Evolutionary conservation across 352 stramenopile genomes (phyloP), one percentile per base, ranked within the genome.

Genomic region (Globisporangium carolinianum): DNA sequence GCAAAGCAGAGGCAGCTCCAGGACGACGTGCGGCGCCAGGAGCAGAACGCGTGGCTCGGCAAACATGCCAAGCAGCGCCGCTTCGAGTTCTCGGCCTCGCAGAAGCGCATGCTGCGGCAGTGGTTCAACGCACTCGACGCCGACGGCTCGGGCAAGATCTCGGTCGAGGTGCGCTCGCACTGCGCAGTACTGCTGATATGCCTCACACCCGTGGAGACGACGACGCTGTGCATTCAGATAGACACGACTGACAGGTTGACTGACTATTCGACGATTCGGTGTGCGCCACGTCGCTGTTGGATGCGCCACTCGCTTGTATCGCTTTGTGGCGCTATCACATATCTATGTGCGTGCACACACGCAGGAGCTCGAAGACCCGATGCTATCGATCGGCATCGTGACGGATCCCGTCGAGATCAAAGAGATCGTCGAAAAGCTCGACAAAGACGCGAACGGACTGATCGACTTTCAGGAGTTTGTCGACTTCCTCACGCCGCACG

Each of bases 381-480:
- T 91, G 76, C 73, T 91, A 10, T 89, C 82, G 17, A 87, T 91
- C 32, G 82, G 82, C 14, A 79, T 89, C 24, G 82, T 87, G 49
- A 86, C 69, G 35, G 81, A 87, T 43, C 76, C 72, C 42, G 58
- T 65, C 9, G 82, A 91, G 66, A 86, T 89, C 53, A 58, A 71
- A 32, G 58, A 72, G 47, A 83, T 91, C 35, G 78, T 89, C 12
- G 68, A 56, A 9, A 73, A 70, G 17, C 57, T 91, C 6, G 82
- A 91, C 63, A 87, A 80, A 39, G 79, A 91, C 61, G 67, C 72
- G 8, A 91, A 85, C 60, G 82, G 77, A 2, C 70, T 75, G 48
- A 89, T 91, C 54, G 82, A 91, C 58, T 91, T 91, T 56, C 64
- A 83, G 11, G 82, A 91, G 66, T 91, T 91, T 51, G 77, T 91